Conservation (phyloP, 192 early-diverging fungal species). For the Coemansia guatemalensis region DNA sequence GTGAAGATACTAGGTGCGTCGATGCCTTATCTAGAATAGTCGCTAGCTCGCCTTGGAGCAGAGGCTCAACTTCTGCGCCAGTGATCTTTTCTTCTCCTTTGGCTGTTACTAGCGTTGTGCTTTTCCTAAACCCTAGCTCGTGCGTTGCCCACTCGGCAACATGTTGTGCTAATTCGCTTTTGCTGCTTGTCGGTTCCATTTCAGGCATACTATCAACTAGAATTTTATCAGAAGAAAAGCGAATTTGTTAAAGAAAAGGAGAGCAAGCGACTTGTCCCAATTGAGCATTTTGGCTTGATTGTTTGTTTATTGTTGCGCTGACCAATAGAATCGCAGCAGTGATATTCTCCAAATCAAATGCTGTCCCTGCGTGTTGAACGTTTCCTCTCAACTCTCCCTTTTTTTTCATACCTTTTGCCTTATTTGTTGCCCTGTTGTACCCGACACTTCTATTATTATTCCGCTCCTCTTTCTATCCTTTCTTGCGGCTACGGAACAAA, state of each 20-base stretch:
- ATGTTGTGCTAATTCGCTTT: slow-evolving; percentile 25
- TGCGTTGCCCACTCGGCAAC: slow-evolving; percentile 47
- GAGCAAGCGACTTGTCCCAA: not conserved
- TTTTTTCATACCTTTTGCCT: not conserved
- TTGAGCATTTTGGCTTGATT: not conserved
- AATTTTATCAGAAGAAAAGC: not conserved
- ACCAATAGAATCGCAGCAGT: slow-evolving; percentile 4
- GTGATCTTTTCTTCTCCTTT: slow-evolving; percentile 45
- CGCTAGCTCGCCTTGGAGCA: slow-evolving; percentile 46
- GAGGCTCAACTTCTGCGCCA: slow-evolving; percentile 33
- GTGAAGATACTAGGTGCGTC: slow-evolving; percentile 38
- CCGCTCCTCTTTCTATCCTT: too few species aligned
- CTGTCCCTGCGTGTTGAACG: too few species aligned
- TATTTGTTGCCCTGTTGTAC: not conserved
- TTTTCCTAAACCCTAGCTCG: slow-evolving; percentile 47
- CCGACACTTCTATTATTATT: too few species aligned
- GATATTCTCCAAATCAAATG: too few species aligned
- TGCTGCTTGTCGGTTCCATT: slow-evolving; percentile 4
- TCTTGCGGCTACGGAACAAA: too few species aligned
- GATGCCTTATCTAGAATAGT: slow-evolving; percentile 26
- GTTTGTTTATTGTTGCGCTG: not conserved
- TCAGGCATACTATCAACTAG: slow-evolving; percentile 2
- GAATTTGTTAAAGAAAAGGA: not conserved
- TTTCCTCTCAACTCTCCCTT: slow-evolving; percentile 5
- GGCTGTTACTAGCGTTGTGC: slow-evolving; percentile 40